Base-by-base conservation (phyloP, 2,329 filamentous ascomycete genomes). In the Microcyclospora tardicrescens region DNA sequence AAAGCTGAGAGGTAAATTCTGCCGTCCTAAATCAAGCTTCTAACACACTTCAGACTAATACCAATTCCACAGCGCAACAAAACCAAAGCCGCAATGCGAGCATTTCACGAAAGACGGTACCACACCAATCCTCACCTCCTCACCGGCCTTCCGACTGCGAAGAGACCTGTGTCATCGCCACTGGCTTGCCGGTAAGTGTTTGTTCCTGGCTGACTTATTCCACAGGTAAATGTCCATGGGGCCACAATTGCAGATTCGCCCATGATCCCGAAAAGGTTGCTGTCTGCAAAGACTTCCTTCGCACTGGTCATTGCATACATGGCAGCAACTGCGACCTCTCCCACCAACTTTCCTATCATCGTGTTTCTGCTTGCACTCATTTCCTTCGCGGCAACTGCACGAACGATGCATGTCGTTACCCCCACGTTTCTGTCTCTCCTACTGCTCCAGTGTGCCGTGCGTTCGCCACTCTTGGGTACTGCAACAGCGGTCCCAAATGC, bases 221-320 rank as follows among this genome's bases (percentile, higher is more conserved):
- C 15, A 33, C 58, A 94, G 91, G 91, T 65, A 80, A 79, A 48
- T 98, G 91, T 61, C 69, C 77, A 40, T 84, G 84, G 61, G 87
- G 89, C 42, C 80, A 81, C 6, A 67, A 65, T 35, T 98, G 91
- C 62, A 79, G 74, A 39, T 91, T 81, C 57, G 67, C 78, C 36
- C 91, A 98, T 68, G 84, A 98, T 56, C 75, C 82, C 32, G 69
- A 76, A 57, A 93, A 84, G 64, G 84, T 93, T 54, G 84, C 89
- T 40, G 78, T 91, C 40, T 98, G 91, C 76, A 91, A 84, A 62
- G 79, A 84, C 38, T 86, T 82, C 58, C 70, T 96, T 38, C 78
- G 79, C 55, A 86, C 81, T 57, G 81, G 83, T 56, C 70, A 73
- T 53, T 98, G 91, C 66, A 66, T 69, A 51, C 75, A 75, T 59